phyloP scores from a whole-genome alignment of 73 alveolate species.

The Symbiodinium natans region DNA sequence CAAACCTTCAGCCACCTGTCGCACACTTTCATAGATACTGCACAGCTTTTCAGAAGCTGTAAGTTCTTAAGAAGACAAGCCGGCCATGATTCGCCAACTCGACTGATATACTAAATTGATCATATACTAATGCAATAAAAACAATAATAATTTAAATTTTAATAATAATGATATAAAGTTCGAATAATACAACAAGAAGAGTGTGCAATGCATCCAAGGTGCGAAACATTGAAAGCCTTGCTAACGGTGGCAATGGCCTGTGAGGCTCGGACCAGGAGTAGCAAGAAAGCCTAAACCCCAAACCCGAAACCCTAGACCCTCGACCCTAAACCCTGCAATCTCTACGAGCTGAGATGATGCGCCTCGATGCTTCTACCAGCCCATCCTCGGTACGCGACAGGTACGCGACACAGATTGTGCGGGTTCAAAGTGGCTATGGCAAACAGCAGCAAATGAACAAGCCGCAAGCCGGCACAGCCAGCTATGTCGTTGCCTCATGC shows the following conservation, averaged over 20 bases:
- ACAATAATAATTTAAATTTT: no score
- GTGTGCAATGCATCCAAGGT: neutral
- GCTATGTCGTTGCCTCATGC: conserved; percentile 42
- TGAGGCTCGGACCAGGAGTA: neutral
- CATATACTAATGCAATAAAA: no score
- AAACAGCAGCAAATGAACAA: neutral
- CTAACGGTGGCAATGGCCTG: conserved; percentile 89
- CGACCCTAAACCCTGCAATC: neutral
- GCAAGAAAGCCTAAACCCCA: neutral
- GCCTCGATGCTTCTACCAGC: conserved; percentile 11
- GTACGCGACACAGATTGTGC: neutral
- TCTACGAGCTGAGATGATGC: neutral
- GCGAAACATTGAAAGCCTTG: conserved; percentile 62
- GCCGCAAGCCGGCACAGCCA: conserved; percentile 50
- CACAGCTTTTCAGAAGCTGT: no score
- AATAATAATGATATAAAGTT: no score
- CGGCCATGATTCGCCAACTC: no score
- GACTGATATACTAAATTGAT: no score
- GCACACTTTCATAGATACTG: no score
- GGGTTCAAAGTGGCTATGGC: neutral
- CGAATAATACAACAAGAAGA: neutral
- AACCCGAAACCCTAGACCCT: neutral
- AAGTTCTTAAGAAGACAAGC: no score
- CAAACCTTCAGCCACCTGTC: no score
- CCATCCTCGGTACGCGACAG: neutral